Base-by-base conservation (phyloP, 805 yeast species). In the Naumovozyma castellii region DNA sequence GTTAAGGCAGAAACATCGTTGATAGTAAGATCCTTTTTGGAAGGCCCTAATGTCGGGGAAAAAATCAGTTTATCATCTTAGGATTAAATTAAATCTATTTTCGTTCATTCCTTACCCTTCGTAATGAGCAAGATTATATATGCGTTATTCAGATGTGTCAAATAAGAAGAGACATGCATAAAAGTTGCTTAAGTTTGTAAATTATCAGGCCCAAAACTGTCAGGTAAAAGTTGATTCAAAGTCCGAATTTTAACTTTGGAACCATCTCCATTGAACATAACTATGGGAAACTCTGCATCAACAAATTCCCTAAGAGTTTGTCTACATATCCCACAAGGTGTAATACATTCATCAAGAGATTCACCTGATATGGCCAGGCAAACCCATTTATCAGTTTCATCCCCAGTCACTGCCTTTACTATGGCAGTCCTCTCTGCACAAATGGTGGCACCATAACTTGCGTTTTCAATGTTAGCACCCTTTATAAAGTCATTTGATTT, bases 281-380 rank as follows among this genome's bases (percentile, higher is more conserved):
- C 75, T 2, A 90, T 61, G 0, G 84, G 82, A 19, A 76, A 54
- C 5, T 71, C 66, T 5, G 58, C 53, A 6, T 28, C 15, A 0
- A 78, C 74, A 59, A 88, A 90, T 59, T 90, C 98, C 30, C 95
- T 68, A 25, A 90, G 76, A 40, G 82, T 75, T 61, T 90, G 98
- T 39, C 98, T 69, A 54, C 98, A 90, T 29, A 92, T 80, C 3
- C 98, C 98, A 59, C 98, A 90, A 0, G 98, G 98, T 8, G 88
- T 68, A 9, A 83, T 78, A 22, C 79, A 72, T 6, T 62, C 61
- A 2, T 71, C 71, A 1, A 56, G 53, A 34, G 71, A 9, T 6
- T 29, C 32, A 52, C 60, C 62, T 54, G 61, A 64, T 27, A 48
- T 48, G 43, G 32, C 67, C 68, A 44, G 38, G 13, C 32, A 29